Evolutionary conservation across 345 rosid species (phyloP).

Genomic region (Aethionema arabicum): DNA sequence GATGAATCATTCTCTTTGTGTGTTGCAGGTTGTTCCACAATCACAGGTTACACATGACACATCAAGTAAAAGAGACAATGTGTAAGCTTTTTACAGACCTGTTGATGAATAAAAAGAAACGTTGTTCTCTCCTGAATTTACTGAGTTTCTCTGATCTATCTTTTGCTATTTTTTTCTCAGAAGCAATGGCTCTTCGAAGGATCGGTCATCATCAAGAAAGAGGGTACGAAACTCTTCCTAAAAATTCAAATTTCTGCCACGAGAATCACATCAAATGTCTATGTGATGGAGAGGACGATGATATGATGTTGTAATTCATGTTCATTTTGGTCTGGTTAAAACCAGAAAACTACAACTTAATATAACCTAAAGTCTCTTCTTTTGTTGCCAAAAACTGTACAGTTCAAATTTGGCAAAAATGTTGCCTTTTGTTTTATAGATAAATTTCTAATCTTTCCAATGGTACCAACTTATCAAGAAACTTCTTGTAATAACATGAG

Average conservation of each 20-base stretch:
- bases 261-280: neutral
- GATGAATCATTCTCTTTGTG: slow-evolving; percentile 7
- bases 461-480: neutral
- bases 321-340: slow-evolving; percentile 25
- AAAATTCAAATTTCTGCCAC: neutral
- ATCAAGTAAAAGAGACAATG: slow-evolving; percentile 51
- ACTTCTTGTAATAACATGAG: neutral
- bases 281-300: slow-evolving; percentile 12
- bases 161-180: slow-evolving; percentile 11
- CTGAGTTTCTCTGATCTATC: neutral
- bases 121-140: neutral
- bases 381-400: slow-evolving; percentile 32
- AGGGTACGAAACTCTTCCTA: slow-evolving; percentile 28
- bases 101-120: slow-evolving; percentile 7
- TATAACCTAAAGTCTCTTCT: slow-evolving; percentile 9
- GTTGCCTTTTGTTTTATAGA: slow-evolving; percentile 11
- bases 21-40: slow-evolving; percentile 49
- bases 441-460: neutral
- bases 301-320: slow-evolving; percentile 19
- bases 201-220: slow-evolving; percentile 31
- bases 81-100: slow-evolving; percentile 46
- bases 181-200: slow-evolving; percentile 35
- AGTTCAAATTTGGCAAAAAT: slow-evolving; percentile 19
- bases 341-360: slow-evolving; percentile 23
- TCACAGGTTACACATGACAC: slow-evolving; percentile 46